Percentiles rank a stretch among this genome's conserved stretches.
Conservation (phyloP, 352 stramenopile species). For the Phytophthora crassamura region DNA sequence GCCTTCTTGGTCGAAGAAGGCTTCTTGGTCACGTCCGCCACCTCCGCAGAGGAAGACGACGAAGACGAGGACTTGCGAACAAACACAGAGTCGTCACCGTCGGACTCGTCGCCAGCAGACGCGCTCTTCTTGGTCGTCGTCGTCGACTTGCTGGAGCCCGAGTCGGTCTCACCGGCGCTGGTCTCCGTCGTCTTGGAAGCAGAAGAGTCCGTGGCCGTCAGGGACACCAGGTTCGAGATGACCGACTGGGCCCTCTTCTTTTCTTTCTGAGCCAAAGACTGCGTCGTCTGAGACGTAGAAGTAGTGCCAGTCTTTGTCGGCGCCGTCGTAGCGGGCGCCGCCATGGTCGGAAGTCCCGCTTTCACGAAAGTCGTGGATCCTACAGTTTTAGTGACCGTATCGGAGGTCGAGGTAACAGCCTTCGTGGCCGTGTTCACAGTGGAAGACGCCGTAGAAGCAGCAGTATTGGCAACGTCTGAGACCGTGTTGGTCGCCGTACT, state of each 20-base stretch:
- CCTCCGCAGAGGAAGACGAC: slow-evolving; percentile 21
- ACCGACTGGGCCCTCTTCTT: slow-evolving; percentile 16
- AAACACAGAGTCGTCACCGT: slow-evolving; percentile 25
- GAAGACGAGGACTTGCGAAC: slow-evolving; percentile 24
- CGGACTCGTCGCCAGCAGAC: slow-evolving; percentile 25
- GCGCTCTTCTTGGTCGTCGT: slow-evolving; percentile 34
- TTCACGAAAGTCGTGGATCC: slow-evolving; percentile 22
- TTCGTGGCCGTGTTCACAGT: background rate
- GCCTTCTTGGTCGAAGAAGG: slow-evolving; percentile 32
- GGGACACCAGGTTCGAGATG: slow-evolving; percentile 21
- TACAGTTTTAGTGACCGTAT: slow-evolving; percentile 8
- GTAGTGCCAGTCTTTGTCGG: background rate
- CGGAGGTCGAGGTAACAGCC: background rate
- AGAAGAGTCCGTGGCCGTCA: slow-evolving; percentile 32
- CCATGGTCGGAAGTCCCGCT: slow-evolving; percentile 6
- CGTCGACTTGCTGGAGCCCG: slow-evolving; percentile 24
- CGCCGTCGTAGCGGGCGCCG: slow-evolving; percentile 16
- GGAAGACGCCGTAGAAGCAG: background rate
- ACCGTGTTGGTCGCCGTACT: slow-evolving; percentile 6
- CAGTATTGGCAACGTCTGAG: background rate
- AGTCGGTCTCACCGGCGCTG: slow-evolving; percentile 17
- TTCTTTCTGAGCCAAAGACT: slow-evolving; percentile 14
- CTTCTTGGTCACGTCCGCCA: slow-evolving; percentile 27
- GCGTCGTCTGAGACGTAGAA: slow-evolving; percentile 1
- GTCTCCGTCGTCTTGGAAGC: slow-evolving; percentile 17